Conservation (phyloP, 768 basidiomycete species). For the Boletellus emodensis region DNA sequence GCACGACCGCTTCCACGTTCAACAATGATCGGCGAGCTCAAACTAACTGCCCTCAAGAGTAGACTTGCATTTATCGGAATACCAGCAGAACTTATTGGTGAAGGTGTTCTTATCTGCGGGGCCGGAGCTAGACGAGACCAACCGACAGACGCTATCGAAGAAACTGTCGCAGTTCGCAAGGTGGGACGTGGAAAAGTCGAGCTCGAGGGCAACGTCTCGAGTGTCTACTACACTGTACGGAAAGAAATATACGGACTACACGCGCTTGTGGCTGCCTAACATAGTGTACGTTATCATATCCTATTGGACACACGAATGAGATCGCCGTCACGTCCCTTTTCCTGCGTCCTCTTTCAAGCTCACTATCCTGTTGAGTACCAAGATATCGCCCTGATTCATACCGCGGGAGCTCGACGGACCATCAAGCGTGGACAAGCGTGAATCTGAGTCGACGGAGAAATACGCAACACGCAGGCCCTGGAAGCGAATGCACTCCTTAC, state of each 20-base stretch:
- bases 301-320: background rate
- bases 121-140: conserved; percentile 45
- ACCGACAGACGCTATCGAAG: conserved; percentile 46
- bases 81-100: conserved; percentile 92
- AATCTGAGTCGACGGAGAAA: conserved; percentile 89
- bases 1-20: conserved; percentile 73
- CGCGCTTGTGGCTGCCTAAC: conserved; percentile 74
- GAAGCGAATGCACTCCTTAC: conserved; percentile 92
- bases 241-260: conserved; percentile 88
- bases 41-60: conserved; percentile 84
- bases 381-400: conserved; percentile 64
- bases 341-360: conserved; percentile 92
- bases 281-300: conserved; percentile 11
- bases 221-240: conserved; percentile 85
- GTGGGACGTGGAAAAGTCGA: conserved; percentile 80
- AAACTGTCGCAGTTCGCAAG: conserved; percentile 87
- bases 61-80: conserved; percentile 71
- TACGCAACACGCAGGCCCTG: conserved; percentile 95
- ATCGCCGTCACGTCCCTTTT: conserved; percentile 41
- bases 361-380: conserved; percentile 90
- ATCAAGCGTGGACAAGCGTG: conserved; percentile 61
- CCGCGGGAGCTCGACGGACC: conserved; percentile 42
- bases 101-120: conserved; percentile 91
- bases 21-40: conserved; percentile 96
- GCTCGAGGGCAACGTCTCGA: conserved; percentile 84